Evolutionary conservation across 2,329 filamentous ascomycete genomes (phyloP), one percentile per base, ranked within the genome.

Genomic region (Fusarium caatingaense): DNA sequence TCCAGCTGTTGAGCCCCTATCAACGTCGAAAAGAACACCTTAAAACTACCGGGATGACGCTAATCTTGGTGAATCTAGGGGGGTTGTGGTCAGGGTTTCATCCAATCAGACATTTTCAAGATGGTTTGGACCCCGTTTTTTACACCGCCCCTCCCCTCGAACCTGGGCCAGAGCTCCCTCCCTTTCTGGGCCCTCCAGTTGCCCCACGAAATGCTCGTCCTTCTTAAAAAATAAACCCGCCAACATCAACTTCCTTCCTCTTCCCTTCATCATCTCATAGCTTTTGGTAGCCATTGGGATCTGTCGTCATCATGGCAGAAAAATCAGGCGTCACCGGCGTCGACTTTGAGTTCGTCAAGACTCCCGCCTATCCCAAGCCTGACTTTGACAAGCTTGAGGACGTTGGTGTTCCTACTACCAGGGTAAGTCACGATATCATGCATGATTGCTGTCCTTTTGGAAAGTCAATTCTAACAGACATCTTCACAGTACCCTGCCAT

Each of bases 351-450:
- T 83, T 83, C 71, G 79, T 82, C 69, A 73, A 80, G 63, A 84
- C 82, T 70, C 82, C 82, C 49, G 74, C 81, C 50, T 74, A 76
- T 72, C 71, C 65, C 23, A 75, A 76, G 62, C 78, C 91, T 74
- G 90, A 90, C 73, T 93, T 91, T 77, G 91, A 91, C 62, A 78
- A 79, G 75, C 86, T 87, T 72, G 89, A 93, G 81, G 92, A 93
- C 75, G 82, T 80, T 71, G 82, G 82, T 66, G 81, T 83, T 67
- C 76, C 77, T 62, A 78, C 77, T 56, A 84, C 82, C 59, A 77
- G 77, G 73, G 82, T 83, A 74, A 55, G 72, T 64, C 41, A 48
- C 63, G 13, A 23, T 23, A 30, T 34, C 30, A 55, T 69, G 23
- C 23, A 65, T 65, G 47, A 46, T 55, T 68, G 60, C 32, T 69